Evolutionary conservation across 2,329 filamentous ascomycete genomes (phyloP).

Genomic region (Trichoderma citrinoviride): DNA sequence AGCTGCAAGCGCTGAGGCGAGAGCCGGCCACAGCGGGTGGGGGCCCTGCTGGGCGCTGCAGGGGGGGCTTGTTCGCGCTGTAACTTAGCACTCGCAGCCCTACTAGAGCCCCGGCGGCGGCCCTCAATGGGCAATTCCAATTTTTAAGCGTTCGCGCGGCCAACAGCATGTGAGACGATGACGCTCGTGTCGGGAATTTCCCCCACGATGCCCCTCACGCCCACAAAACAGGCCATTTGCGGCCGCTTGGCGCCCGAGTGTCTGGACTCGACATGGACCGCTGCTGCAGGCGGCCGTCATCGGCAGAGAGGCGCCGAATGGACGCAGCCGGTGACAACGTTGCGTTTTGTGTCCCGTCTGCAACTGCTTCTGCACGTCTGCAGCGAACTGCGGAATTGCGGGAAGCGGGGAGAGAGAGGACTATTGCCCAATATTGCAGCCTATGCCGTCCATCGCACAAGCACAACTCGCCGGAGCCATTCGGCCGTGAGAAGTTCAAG

Average conservation of each 20-base stretch:
- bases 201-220: slow-evolving; percentile 23
- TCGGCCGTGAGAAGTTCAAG: background rate
- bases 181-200: slow-evolving; percentile 20
- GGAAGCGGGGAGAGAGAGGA: background rate
- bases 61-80: slow-evolving; percentile 20
- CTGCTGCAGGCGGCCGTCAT: slow-evolving; percentile 16
- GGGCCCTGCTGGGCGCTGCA: slow-evolving; percentile 14
- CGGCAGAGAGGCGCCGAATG: slow-evolving; percentile 10
- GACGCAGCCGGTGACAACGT: background rate
- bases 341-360: background rate
- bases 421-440: background rate
- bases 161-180: slow-evolving; percentile 20
- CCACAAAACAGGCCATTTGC: slow-evolving; percentile 20
- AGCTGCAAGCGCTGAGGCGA: slow-evolving; percentile 9
- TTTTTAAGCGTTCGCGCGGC: slow-evolving; percentile 18
- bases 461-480: background rate
- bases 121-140: slow-evolving; percentile 6
- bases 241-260: slow-evolving; percentile 16
- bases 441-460: background rate
- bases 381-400: background rate
- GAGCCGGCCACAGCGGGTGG: slow-evolving; percentile 20
- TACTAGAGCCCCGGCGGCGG: slow-evolving; percentile 10
- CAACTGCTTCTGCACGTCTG: background rate
- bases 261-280: slow-evolving; percentile 2
- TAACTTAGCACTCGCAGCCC: slow-evolving; percentile 11